Conservation (phyloP, 2,329 filamentous ascomycete genomes). For the Raffaelea deltoideospora region DNA sequence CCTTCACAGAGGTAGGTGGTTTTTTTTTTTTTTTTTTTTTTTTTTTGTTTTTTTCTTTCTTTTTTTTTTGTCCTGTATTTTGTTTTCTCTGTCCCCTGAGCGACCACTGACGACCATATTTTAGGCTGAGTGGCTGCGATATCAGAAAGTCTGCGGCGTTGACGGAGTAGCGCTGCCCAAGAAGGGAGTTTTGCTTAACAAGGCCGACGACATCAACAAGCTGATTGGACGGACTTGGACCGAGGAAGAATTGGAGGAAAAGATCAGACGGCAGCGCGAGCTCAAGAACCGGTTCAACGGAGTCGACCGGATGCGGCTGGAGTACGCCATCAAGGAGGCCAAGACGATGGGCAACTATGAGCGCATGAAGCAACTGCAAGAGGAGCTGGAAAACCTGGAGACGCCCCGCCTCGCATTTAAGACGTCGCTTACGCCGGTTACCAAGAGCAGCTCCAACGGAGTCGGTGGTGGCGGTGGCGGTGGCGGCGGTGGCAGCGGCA, state of each 20-base stretch:
- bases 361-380: constrained; percentile 36
- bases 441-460: too few species aligned
- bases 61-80: too few species aligned
- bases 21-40: too few species aligned
- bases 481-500: constrained; percentile 15
- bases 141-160: constrained; percentile 56
- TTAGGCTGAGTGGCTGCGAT: constrained; percentile 66
- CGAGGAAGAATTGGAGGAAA: constrained; percentile 65
- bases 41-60: too few species aligned
- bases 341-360: constrained; percentile 47
- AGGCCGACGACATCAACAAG: constrained; percentile 66
- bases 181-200: constrained; percentile 50
- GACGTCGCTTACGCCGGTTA: constrained; percentile 41
- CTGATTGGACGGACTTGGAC: constrained; percentile 72
- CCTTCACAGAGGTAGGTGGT: constrained; percentile 61
- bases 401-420: constrained; percentile 60
- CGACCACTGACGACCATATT: not conserved
- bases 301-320: constrained; percentile 52
- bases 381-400: constrained; percentile 47
- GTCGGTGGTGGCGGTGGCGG: too few species aligned
- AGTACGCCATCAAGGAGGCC: constrained; percentile 51
- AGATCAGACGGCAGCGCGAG: constrained; percentile 55
- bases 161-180: constrained; percentile 62
- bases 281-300: constrained; percentile 52
- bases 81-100: too few species aligned